phyloP scores from a whole-genome alignment of 192 early-diverging fungal species.

The Kappamyces sp. region DNA sequence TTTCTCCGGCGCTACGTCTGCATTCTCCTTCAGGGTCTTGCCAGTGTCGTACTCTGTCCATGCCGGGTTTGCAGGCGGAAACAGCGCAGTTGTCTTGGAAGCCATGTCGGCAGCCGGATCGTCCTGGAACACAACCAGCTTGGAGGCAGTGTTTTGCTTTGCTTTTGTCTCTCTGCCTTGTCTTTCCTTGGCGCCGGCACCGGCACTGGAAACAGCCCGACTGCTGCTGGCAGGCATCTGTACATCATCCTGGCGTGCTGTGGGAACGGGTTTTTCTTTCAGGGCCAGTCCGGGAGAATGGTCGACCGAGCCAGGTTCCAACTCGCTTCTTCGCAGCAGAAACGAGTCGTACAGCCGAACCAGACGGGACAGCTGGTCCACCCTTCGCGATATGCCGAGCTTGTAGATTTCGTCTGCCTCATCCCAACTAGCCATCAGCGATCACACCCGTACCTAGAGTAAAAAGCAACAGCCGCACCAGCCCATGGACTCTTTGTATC shows the following conservation, averaged over 20 bases:
- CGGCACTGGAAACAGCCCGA: no score
- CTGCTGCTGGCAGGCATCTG: not conserved
- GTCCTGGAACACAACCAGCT: not conserved
- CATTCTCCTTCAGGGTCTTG: conserved; percentile 45
- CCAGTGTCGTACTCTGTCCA: conserved; percentile 62
- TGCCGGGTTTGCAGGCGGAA: conserved; percentile 12
- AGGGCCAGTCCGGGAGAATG: not conserved
- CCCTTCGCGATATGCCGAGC: conserved; percentile 62
- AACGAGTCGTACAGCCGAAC: conserved; percentile 43
- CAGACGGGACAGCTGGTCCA: conserved; percentile 63
- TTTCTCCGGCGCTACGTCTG: conserved; percentile 1
- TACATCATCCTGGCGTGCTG: conserved; percentile 10
- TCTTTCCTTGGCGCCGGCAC: no score
- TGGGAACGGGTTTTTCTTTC: conserved; percentile 8
- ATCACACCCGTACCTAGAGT: conserved; percentile 16
- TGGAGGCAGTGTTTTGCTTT: no score
- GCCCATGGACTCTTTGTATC: conserved; percentile 43
- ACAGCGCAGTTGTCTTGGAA: not conserved
- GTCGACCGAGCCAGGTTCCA: not conserved
- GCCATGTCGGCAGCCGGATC: not conserved
- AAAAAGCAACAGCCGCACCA: conserved; percentile 16
- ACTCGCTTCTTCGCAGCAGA: not conserved
- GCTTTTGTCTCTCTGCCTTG: no score
- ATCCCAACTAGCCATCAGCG: conserved; percentile 33
- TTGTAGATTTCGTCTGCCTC: conserved; percentile 58